Conservation (phyloP, 352 stramenopile species). For the Globisporangium cystogenes region DNA sequence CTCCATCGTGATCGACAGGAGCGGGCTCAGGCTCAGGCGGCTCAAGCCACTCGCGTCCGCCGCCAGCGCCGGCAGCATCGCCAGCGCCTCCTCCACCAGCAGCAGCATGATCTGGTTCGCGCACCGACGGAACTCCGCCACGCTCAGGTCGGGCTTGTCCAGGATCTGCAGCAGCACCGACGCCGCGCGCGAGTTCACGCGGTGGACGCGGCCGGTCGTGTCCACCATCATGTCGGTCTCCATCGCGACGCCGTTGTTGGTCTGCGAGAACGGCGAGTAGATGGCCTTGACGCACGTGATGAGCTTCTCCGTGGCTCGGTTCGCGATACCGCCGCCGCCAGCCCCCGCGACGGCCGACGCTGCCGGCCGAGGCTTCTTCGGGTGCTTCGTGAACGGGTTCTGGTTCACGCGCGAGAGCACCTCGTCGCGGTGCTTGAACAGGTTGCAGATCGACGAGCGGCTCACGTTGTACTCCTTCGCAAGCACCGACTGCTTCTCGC, state of each 20-base stretch:
- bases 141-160: slow-evolving; percentile 9
- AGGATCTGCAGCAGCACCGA: slow-evolving; percentile 17
- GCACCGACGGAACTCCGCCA: slow-evolving; percentile 19
- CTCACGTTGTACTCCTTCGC: slow-evolving; percentile 65
- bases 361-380: slow-evolving; percentile 30
- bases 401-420: slow-evolving; percentile 37
- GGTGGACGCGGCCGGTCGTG: slow-evolving; percentile 7
- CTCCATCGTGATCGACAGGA: slow-evolving; percentile 9
- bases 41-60: neutral
- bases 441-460: slow-evolving; percentile 58
- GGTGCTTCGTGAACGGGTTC: slow-evolving; percentile 51
- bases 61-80: slow-evolving; percentile 16
- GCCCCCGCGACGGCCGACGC: neutral
- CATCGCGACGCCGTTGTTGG: neutral
- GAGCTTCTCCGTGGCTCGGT: slow-evolving; percentile 11
- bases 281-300: slow-evolving; percentile 14
- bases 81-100: slow-evolving; percentile 28
- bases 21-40: slow-evolving; percentile 1
- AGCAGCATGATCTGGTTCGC: slow-evolving; percentile 28
- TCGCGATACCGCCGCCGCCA: neutral
- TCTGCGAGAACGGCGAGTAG: slow-evolving; percentile 13
- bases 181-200: slow-evolving; percentile 12
- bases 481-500: slow-evolving; percentile 53
- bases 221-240: neutral
- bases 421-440: slow-evolving; percentile 49